These are phyloP conservation scores for Neurospora sp. DNA, from an alignment of 495 filamentous ascomycete genomes.

Conservation along the genomic window DNA sequence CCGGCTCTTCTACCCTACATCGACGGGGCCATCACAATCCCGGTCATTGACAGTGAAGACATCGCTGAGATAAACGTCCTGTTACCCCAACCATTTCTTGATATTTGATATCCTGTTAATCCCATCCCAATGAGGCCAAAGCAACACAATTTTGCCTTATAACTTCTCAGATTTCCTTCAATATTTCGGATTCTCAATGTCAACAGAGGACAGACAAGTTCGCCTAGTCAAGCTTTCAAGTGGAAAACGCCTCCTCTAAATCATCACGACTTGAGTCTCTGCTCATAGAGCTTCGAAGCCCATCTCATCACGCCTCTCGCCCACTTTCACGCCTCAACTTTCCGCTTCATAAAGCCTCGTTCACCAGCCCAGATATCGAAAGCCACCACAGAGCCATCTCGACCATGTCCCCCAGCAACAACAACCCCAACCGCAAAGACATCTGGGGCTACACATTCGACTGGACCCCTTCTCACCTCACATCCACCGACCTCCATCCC, in stretches of 20 bases:
- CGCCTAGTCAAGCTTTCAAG: not conserved
- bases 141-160: not conserved
- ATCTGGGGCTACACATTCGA: constrained; percentile 63
- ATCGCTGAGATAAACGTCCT: not conserved
- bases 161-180: not conserved
- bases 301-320: not conserved
- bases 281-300: not conserved
- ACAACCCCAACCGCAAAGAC: constrained; percentile 12
- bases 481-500: constrained; percentile 47
- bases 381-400: too few species aligned
- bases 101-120: not conserved
- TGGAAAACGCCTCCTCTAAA: not conserved
- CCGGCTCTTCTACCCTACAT: not conserved
- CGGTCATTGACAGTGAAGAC: not conserved
- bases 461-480: constrained; percentile 57
- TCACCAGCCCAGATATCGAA: too few species aligned
- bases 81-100: not conserved
- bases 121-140: not conserved
- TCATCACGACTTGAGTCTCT: not conserved
- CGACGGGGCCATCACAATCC: not conserved
- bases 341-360: not conserved
- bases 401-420: not conserved
- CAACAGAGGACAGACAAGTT: not conserved
- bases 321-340: not conserved
- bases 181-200: not conserved